Conservation (phyloP, 768 basidiomycete species). For the Myochromella boudieri region DNA sequence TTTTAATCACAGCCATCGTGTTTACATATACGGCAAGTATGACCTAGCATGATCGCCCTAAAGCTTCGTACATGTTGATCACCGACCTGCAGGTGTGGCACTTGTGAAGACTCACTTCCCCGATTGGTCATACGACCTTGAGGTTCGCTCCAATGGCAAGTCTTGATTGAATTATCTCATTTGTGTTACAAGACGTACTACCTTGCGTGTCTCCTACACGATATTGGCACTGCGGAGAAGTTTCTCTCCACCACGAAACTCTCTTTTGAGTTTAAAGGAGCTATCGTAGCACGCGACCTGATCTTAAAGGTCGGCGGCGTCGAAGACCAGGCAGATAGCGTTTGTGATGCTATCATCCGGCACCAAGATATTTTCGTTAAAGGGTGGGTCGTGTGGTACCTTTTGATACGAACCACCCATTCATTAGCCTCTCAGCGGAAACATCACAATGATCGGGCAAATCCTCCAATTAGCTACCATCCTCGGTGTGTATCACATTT, state of each 20-base stretch:
- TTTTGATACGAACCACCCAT: not conserved
- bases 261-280: constrained; percentile 58
- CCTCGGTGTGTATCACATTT: constrained; percentile 36
- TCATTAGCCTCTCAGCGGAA: constrained; percentile 30
- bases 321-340: constrained; percentile 51
- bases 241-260: constrained; percentile 53
- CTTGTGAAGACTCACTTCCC: constrained; percentile 47
- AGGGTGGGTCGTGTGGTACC: constrained; percentile 27
- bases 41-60: not conserved
- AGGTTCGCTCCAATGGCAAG: constrained; percentile 16
- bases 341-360: constrained; percentile 50
- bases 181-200: constrained; percentile 39
- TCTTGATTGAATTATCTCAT: not conserved
- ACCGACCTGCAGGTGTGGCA: constrained; percentile 37
- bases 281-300: constrained; percentile 48
- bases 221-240: constrained; percentile 48
- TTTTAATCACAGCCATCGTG: constrained; percentile 49
- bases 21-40: constrained; percentile 47
- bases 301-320: constrained; percentile 40
- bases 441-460: constrained; percentile 52
- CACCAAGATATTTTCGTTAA: constrained; percentile 49
- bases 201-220: constrained; percentile 50
- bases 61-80: not conserved
- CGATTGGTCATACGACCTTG: constrained; percentile 40
- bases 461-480: constrained; percentile 49